These are phyloP conservation scores for Aspergillus sclerotialis DNA, from an alignment of 2,329 filamentous ascomycete genomes.

Conservation along the genomic window DNA sequence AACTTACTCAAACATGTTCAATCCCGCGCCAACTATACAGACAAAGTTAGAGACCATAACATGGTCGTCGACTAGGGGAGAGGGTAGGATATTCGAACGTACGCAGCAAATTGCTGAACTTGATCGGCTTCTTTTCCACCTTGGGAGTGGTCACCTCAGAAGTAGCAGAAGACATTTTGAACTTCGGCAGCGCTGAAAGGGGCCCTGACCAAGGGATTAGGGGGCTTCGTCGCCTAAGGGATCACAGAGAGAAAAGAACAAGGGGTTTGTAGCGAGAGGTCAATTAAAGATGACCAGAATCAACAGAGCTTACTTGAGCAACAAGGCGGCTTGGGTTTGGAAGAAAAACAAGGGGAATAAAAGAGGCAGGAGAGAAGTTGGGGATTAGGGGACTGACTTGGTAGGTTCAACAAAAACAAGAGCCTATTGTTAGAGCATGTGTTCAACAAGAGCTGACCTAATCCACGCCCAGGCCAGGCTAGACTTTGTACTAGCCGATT, in stretches of 20 bases:
- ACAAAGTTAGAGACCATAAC: slow-evolving; percentile 17
- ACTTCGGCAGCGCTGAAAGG: slow-evolving; percentile 53
- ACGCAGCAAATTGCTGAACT: slow-evolving; percentile 96
- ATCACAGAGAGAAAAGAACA: slow-evolving; percentile 7
- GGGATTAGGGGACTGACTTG: no score
- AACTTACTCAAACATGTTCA: slow-evolving; percentile 90
- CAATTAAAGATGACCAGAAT: neutral
- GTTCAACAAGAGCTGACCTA: no score
- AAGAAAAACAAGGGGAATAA: neutral
- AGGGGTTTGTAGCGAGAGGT: neutral
- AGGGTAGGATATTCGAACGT: no score
- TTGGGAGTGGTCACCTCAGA: slow-evolving; percentile 47
- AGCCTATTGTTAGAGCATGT: no score
- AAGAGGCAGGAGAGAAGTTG: neutral
- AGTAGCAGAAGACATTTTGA: slow-evolving; percentile 43
- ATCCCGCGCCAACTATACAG: slow-evolving; percentile 65
- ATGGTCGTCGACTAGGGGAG: neutral
- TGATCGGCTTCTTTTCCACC: slow-evolving; percentile 98
- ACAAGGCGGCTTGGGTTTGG: neutral
- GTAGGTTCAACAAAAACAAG: no score
- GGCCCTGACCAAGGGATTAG: slow-evolving; percentile 98
- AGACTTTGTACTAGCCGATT: no score
- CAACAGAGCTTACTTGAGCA: neutral
- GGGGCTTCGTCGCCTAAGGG: slow-evolving; percentile 71
- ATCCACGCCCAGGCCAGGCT: no score